Conservation (phyloP, 23 red algal species). For the Gracilaria caudata region DNA sequence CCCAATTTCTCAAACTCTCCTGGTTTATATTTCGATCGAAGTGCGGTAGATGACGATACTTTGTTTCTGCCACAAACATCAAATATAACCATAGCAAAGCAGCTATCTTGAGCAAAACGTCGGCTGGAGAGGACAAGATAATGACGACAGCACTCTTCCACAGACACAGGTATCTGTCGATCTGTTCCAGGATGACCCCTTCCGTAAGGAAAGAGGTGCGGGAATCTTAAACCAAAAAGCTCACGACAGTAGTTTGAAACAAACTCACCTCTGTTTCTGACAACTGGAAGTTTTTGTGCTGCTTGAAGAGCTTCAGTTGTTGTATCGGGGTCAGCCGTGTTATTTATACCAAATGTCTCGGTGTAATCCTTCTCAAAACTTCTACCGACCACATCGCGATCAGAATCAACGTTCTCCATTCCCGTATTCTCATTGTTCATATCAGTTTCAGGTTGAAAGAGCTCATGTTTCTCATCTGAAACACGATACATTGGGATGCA, state of each 20-base stretch:
- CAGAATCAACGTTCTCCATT: too few relatives aligned
- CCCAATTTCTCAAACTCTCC: not conserved
- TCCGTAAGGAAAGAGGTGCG: not conserved
- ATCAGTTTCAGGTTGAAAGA: too few relatives aligned
- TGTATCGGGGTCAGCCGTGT: not conserved
- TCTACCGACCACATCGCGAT: too few relatives aligned
- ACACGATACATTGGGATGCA: too few relatives aligned
- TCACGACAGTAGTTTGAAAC: not conserved
- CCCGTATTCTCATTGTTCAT: too few relatives aligned
- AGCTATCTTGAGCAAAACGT: not conserved
- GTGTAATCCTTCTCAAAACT: too few relatives aligned
- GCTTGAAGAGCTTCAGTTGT: not conserved
- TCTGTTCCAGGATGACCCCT: not conserved
- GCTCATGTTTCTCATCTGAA: too few relatives aligned
- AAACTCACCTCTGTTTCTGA: not conserved
- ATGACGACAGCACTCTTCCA: not conserved
- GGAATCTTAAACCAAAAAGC: not conserved
- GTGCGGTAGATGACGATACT: not conserved
- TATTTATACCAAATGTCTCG: not conserved
- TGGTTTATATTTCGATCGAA: not conserved
- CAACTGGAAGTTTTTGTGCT: not conserved
- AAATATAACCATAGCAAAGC: not conserved
- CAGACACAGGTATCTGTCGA: not conserved
- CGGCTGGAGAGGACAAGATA: not conserved
- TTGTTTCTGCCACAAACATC: conserved; percentile 4